Conservation (phyloP, 2,329 filamentous ascomycete species). For the Lasiodiplodia sp. region DNA sequence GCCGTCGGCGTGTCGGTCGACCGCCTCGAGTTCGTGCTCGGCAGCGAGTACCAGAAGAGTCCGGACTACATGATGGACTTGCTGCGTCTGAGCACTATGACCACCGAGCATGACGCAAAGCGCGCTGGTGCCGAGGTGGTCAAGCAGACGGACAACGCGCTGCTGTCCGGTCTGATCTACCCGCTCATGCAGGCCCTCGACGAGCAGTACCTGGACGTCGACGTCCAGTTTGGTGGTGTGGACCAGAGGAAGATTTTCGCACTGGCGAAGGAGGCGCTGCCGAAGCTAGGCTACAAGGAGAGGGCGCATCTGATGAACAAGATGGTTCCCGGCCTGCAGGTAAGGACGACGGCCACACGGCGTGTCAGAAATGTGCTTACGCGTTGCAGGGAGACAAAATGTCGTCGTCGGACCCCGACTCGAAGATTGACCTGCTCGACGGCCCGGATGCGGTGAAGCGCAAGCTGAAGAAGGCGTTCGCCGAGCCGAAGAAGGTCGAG, state of each 20-base stretch:
- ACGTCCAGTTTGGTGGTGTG: conserved; percentile 79
- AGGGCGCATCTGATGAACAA: conserved; percentile 80
- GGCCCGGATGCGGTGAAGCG: conserved; percentile 74
- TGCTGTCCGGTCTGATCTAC: conserved; percentile 78
- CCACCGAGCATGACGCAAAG: conserved; percentile 81
- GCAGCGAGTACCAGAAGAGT: conserved; percentile 78
- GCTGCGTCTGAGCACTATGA: conserved; percentile 74
- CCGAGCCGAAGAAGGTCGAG: conserved; percentile 76
- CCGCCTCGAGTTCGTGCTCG: conserved; percentile 82
- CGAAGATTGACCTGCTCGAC: conserved; percentile 95
- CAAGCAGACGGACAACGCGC: conserved; percentile 83
- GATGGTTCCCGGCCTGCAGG: conserved; percentile 85
- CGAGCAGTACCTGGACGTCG: conserved; percentile 81
- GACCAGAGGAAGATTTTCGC: conserved; percentile 93
- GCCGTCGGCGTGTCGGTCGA: conserved; percentile 81
- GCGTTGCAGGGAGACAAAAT: conserved; percentile 75
- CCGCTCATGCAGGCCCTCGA: conserved; percentile 90
- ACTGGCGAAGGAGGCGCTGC: conserved; percentile 82
- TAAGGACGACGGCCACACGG: conserved; percentile 71
- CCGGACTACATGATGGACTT: conserved; percentile 84
- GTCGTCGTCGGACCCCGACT: conserved; percentile 72
- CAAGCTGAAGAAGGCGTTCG: conserved; percentile 76
- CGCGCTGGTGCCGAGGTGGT: conserved; percentile 94
- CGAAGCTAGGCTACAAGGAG: conserved; percentile 82
- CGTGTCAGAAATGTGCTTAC: conserved; percentile 61